Evolutionary conservation across 495 filamentous ascomycete genomes (phyloP), one percentile per base, ranked within the genome.

Genomic region (Chaetomium fimeti): DNA sequence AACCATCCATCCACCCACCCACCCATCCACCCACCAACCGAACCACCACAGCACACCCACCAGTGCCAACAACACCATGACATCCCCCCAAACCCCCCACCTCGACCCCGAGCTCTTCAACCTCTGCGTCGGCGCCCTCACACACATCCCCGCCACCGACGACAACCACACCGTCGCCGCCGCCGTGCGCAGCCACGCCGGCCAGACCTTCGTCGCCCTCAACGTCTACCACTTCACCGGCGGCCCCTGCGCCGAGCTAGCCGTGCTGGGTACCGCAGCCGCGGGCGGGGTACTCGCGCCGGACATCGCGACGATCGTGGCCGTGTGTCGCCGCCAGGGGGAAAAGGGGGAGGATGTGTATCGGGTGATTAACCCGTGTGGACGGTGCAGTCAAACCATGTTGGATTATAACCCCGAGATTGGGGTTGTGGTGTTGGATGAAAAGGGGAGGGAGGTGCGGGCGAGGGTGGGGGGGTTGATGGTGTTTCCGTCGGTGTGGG

Each of bases 191-290:
- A 42, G 58, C 20, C 25, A 18, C 29, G 15, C 59, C 0, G 64
- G 64, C 42, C 16, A 57, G 43, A 58, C 36, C 9, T 62, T 62
- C 36, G 64, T 66, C 28, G 64, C 48, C 6, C 20, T 61, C 28
- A 62, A 66, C 38, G 59, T 66, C 52, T 55, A 66, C 52, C 59
- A 62, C 42, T 62, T 58, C 53, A 62, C 57, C 3, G 64, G 64
- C 29, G 59, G 59, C 1, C 49, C 64, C 29, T 66, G 64, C 54
- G 64, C 64, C 9, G 64, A 66, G 25, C 59, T 62, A 7, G 47
- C 24, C 16, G 59, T 62, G 15, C 32, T 66, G 8, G 64, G 64
- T 2, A 22, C 60, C 2, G 64, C 64, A 1, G 65, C 65, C 2
- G 60, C 60, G 5, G 11, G 48, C 13, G 65, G 65, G 15, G 64